phyloP scores from a whole-genome alignment of 495 filamentous ascomycete species.

The Aspergillus funiculosus region DNA sequence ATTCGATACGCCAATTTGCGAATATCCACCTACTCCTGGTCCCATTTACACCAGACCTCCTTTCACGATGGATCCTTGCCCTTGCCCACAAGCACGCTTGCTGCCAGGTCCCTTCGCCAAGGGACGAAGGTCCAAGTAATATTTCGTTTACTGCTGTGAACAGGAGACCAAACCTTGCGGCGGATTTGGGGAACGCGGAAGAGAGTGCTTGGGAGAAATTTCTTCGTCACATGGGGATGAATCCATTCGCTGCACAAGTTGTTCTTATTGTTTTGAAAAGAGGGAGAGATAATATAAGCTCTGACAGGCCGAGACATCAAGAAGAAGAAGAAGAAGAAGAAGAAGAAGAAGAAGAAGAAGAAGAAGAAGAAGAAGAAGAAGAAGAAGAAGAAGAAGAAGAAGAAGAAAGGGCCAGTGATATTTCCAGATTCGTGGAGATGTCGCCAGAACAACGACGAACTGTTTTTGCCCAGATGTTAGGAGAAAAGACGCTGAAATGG shows the following conservation, averaged over 20 bases:
- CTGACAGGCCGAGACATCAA: too few relatives aligned
- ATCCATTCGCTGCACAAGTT: slow-evolving; percentile 73
- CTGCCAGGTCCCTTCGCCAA: slow-evolving; percentile 6
- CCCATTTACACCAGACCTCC: slow-evolving; percentile 40
- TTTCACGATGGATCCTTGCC: slow-evolving; percentile 27
- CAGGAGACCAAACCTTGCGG: slow-evolving; percentile 2
- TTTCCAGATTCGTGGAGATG: slow-evolving; percentile 24
- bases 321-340: background rate
- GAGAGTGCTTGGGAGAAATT: slow-evolving; percentile 72
- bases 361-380: background rate
- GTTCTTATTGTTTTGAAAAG: slow-evolving; percentile 39
- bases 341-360: background rate
- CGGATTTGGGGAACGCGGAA: slow-evolving; percentile 15
- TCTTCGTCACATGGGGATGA: slow-evolving; percentile 66
- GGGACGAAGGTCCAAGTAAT: background rate
- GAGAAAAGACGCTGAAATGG: slow-evolving; percentile 48
- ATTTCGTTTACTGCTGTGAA: slow-evolving; percentile 16
- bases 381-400: background rate
- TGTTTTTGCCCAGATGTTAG: slow-evolving; percentile 43
- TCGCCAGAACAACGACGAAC: slow-evolving; percentile 23
- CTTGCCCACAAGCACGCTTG: slow-evolving; percentile 23
- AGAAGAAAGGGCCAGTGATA: background rate
- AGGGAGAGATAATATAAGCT: background rate
- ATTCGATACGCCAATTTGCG: slow-evolving; percentile 11
- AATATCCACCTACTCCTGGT: slow-evolving; percentile 29